Percentiles rank a stretch among this genome's conserved stretches.
Conservation (phyloP, 2,329 filamentous ascomycete genomes). For the Zymoseptoria brevis region DNA sequence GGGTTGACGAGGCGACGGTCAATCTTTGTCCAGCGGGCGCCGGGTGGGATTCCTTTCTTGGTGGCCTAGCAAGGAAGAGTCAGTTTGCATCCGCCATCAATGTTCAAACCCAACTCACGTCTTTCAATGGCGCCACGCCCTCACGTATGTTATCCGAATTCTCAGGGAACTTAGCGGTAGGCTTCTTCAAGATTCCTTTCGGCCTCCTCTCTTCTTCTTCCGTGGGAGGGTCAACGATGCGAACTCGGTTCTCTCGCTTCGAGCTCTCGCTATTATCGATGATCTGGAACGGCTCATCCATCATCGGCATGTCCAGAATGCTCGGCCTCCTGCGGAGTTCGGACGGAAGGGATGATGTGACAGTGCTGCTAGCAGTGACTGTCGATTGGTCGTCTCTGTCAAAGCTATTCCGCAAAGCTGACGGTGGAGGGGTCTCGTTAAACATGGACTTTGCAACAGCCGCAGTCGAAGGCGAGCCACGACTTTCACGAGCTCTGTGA, state of each 20-base stretch:
- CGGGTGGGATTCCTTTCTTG: constrained; percentile 42
- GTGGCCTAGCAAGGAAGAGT: constrained; percentile 21
- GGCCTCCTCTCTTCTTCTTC: constrained; percentile 60
- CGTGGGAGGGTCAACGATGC: constrained; percentile 63
- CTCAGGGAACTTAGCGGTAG: constrained; percentile 77
- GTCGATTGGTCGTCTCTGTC: constrained; percentile 17
- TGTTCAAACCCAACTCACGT: constrained; percentile 34
- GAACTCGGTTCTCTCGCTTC: constrained; percentile 34
- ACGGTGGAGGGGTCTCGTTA: constrained; percentile 12
- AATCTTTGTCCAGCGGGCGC: constrained; percentile 90
- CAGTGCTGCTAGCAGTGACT: constrained; percentile 4
- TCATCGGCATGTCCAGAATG: constrained; percentile 27
- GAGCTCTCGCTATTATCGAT: constrained; percentile 29
- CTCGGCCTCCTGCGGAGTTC: constrained; percentile 23
- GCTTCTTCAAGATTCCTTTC: constrained; percentile 79
- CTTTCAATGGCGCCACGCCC: constrained; percentile 88
- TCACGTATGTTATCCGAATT: constrained; percentile 75
- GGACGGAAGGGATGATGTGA: constrained; percentile 6
- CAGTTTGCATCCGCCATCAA: constrained; percentile 2
- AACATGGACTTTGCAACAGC: constrained; percentile 5
- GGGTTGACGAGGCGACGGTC: constrained; percentile 82
- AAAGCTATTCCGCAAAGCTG: constrained; percentile 17
- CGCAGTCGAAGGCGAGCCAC: constrained; percentile 6
- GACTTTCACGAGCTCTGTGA: constrained; percentile 21
- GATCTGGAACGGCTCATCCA: constrained; percentile 23